Evolutionary conservation across 2,329 filamentous ascomycete species (phyloP).

Genomic region (Arthrobotrys iridis): DNA sequence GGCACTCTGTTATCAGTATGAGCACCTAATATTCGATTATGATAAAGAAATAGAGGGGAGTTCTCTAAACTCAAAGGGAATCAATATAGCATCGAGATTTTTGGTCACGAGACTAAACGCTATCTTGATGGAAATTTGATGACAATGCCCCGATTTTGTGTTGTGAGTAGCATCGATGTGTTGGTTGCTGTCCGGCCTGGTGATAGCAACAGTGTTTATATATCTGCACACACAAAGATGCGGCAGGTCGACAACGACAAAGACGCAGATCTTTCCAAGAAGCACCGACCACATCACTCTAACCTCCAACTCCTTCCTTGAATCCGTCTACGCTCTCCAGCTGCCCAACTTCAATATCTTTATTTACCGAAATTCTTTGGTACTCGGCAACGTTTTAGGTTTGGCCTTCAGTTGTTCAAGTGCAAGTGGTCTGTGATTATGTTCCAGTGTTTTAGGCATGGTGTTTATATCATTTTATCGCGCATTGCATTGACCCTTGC

Average conservation of each 20-base stretch:
- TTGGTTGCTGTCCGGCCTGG: conserved; percentile 28
- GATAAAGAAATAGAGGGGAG: no score
- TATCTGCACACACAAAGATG: conserved; percentile 38
- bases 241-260: conserved; percentile 30
- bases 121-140: neutral
- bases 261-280: conserved; percentile 12
- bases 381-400: neutral
- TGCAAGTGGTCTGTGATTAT: conserved; percentile 2
- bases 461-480: conserved; percentile 52
- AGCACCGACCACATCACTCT: neutral
- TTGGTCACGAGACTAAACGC: neutral
- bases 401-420: neutral
- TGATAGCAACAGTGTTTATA: conserved; percentile 48
- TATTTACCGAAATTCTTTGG: neutral
- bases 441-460: neutral
- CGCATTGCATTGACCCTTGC: conserved; percentile 52
- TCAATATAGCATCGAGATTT: no score
- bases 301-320: neutral
- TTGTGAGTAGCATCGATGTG: conserved; percentile 38
- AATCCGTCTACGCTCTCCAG: neutral
- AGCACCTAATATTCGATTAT: neutral
- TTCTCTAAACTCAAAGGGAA: neutral
- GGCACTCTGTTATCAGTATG: neutral
- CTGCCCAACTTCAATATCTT: neutral
- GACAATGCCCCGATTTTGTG: conserved; percentile 18